Evolutionary conservation across 78 protist genomes (phyloP).

Genomic region (Dictyostelium purpureum): DNA sequence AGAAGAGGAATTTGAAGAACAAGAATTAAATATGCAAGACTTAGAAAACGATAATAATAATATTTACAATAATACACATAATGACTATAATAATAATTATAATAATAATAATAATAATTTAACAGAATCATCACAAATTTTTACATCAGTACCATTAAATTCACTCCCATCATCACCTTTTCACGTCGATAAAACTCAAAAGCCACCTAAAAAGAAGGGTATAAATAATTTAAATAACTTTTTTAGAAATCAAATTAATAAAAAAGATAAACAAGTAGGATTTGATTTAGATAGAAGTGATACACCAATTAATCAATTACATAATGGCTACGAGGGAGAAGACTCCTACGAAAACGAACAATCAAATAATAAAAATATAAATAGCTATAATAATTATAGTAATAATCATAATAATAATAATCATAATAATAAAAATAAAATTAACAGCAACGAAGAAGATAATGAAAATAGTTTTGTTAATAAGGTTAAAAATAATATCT

Average conservation of each 20-base stretch:
- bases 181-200: background rate
- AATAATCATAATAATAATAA: background rate
- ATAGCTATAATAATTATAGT: background rate
- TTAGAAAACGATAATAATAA: too few species aligned
- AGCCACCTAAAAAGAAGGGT: background rate
- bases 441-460: background rate
- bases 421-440: background rate
- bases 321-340: too few species aligned
- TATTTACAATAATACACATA: too few species aligned
- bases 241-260: too few species aligned
- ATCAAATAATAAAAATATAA: background rate
- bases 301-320: background rate
- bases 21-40: too few species aligned
- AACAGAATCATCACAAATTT: constrained; percentile 8
- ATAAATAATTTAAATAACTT: background rate
- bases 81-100: too few species aligned
- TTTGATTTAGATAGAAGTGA: background rate
- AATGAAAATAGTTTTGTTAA: background rate
- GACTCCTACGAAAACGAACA: background rate
- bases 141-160: constrained; percentile 31
- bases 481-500: constrained; percentile 1
- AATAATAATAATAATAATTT: background rate
- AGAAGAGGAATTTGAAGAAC: too few species aligned
- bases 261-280: too few species aligned
- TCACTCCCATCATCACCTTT: constrained; percentile 12